phyloP scores from a whole-genome alignment of 495 filamentous ascomycete genomes.

The Xylaria bambusicola region DNA sequence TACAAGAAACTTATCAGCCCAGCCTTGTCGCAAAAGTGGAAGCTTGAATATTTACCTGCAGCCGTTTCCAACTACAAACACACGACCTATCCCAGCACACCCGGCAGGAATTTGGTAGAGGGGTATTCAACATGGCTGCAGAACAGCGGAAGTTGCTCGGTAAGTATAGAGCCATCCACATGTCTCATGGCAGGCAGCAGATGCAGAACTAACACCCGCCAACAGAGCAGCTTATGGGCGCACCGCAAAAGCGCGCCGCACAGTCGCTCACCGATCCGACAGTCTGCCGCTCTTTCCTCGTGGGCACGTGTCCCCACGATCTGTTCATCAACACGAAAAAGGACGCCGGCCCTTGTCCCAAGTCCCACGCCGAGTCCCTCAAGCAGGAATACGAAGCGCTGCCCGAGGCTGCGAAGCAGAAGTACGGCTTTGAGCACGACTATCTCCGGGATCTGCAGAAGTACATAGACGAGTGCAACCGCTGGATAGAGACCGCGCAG shows the following conservation, averaged over 20 bases:
- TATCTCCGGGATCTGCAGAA: slow-evolving; percentile 94
- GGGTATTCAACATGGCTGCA: slow-evolving; percentile 72
- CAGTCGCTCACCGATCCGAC: slow-evolving; percentile 89
- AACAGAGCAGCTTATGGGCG: slow-evolving; percentile 82
- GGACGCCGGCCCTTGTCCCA: slow-evolving; percentile 89
- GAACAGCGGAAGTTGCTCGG: slow-evolving; percentile 95
- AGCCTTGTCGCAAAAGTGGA: slow-evolving; percentile 24
- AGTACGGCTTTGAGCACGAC: slow-evolving; percentile 91
- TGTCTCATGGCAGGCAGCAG: background rate
- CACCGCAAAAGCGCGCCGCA: slow-evolving; percentile 66
- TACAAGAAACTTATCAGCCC: background rate
- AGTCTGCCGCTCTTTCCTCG: slow-evolving; percentile 93
- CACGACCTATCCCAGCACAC: no score
- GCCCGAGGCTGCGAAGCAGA: slow-evolving; percentile 65
- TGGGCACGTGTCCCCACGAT: slow-evolving; percentile 94
- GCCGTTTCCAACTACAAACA: no score
- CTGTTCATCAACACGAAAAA: slow-evolving; percentile 99
- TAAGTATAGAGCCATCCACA: slow-evolving; percentile 41
- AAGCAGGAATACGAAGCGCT: slow-evolving; percentile 83
- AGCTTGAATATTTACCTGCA: background rate
- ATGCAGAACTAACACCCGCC: slow-evolving; percentile 20
- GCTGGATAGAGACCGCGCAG: slow-evolving; percentile 87
- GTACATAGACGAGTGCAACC: slow-evolving; percentile 96
- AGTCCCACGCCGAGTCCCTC: slow-evolving; percentile 84
- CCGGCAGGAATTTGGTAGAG: no score